Conservation (phyloP, 805 yeast genomes). For the Wickerhamiella lipophila region DNA sequence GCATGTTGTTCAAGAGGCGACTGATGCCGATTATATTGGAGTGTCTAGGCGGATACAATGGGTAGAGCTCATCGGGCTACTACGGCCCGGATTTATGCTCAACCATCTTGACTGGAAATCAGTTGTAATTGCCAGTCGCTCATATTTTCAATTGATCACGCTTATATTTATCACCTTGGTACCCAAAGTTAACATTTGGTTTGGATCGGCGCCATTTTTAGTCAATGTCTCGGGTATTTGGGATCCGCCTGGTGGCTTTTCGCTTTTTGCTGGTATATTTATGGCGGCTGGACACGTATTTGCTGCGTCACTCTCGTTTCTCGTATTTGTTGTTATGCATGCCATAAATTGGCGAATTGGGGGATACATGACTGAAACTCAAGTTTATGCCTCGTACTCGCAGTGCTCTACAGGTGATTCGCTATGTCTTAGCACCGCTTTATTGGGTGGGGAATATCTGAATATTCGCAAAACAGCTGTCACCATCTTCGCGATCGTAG, state of each 20-base stretch:
- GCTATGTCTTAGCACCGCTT: constrained; percentile 11
- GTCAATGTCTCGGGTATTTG: constrained; percentile 16
- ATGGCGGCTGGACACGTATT: not conserved
- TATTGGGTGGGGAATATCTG: constrained; percentile 16
- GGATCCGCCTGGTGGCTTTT: constrained; percentile 21
- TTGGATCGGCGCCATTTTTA: constrained; percentile 20
- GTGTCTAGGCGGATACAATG: not conserved
- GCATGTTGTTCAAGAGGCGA: not conserved
- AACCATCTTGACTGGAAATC: constrained; percentile 21
- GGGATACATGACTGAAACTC: constrained; percentile 4
- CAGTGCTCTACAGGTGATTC: constrained; percentile 11
- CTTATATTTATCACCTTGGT: constrained; percentile 15
- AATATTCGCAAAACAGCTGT: constrained; percentile 17
- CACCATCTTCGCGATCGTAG: constrained; percentile 17
- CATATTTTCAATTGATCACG: constrained; percentile 20
- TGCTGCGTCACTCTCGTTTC: not conserved
- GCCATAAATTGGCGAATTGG: constrained; percentile 9
- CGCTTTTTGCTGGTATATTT: constrained; percentile 11
- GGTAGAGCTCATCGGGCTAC: not conserved
- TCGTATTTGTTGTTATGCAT: not conserved
- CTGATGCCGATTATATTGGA: not conserved
- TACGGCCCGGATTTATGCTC: constrained; percentile 15
- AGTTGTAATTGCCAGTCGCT: constrained; percentile 16
- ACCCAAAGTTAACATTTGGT: constrained; percentile 13
- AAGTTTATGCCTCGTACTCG: constrained; percentile 6